These are phyloP conservation scores for Aspergillus versicolor DNA, from an alignment of 2,329 filamentous ascomycete species.

Conservation along the genomic window DNA sequence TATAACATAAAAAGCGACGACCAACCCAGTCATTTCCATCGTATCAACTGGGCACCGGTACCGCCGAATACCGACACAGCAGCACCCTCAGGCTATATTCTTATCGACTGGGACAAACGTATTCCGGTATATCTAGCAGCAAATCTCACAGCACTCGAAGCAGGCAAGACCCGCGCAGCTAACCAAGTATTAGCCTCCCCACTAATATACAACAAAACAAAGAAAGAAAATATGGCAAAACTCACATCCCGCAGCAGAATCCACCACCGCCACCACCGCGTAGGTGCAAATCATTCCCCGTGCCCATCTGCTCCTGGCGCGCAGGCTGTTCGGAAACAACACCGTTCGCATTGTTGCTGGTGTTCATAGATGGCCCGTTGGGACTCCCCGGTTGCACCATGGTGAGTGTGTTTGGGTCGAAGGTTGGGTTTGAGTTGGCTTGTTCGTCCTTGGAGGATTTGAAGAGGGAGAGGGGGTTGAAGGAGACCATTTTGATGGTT, in stretches of 20 bases:
- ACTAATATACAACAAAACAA: not conserved
- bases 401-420: conserved; percentile 27
- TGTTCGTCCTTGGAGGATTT: conserved; percentile 20
- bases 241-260: conserved; percentile 31
- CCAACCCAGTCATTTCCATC: not conserved
- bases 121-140: conserved; percentile 19
- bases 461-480: conserved; percentile 29
- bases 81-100: not conserved
- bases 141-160: conserved; percentile 29
- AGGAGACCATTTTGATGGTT: conserved; percentile 16
- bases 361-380: conserved; percentile 20
- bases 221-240: not conserved
- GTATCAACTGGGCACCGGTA: not conserved
- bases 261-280: conserved; percentile 30
- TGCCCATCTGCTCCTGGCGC: conserved; percentile 18
- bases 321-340: conserved; percentile 26
- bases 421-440: conserved; percentile 18
- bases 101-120: not conserved
- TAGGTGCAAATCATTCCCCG: conserved; percentile 19
- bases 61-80: not conserved
- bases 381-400: conserved; percentile 29
- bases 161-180: conserved; percentile 29
- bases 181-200: not conserved
- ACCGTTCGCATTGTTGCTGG: not conserved
- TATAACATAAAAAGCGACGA: not conserved